Percentiles rank a stretch among this genome's conserved stretches.
Conservation (phyloP, 2,329 filamentous ascomycete species). For the Fonsecaea pedrosoi region DNA sequence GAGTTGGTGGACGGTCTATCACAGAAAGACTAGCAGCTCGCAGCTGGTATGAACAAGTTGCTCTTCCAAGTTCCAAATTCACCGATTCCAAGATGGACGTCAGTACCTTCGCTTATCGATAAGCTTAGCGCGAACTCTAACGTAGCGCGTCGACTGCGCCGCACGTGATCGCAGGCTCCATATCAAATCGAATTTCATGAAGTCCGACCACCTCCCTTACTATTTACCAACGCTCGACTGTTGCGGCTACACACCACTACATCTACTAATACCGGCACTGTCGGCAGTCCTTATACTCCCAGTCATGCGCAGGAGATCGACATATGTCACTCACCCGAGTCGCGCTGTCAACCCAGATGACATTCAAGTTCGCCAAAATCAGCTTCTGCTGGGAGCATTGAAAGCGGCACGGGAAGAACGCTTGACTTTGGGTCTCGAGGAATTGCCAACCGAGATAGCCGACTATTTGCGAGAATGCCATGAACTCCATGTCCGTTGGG, state of each 20-base stretch:
- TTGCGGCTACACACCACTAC: not conserved
- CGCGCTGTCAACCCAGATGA: constrained; percentile 64
- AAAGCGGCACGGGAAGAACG: constrained; percentile 78
- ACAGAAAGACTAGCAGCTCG: not conserved
- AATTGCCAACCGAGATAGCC: constrained; percentile 71
- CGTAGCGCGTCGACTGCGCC: not conserved
- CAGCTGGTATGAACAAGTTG: not conserved
- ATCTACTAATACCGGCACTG: not conserved
- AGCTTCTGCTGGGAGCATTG: constrained; percentile 65
- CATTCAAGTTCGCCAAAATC: constrained; percentile 63
- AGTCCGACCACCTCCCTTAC: not conserved
- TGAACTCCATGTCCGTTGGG: constrained; percentile 81
- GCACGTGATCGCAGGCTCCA: not conserved
- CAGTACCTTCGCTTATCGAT: constrained; percentile 16
- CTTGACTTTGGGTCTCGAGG: constrained; percentile 73
- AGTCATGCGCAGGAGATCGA: constrained; percentile 32
- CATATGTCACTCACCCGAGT: constrained; percentile 35
- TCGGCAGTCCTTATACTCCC: not conserved
- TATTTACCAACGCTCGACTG: not conserved
- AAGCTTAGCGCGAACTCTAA: constrained; percentile 1
- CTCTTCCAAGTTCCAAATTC: not conserved
- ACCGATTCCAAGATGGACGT: not conserved
- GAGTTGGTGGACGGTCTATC: not conserved
- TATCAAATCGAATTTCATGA: not conserved
- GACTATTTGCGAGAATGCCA: constrained; percentile 67